phyloP scores from a whole-genome alignment of 2,329 filamentous ascomycete genomes.

The Hypoxylon sp. region DNA sequence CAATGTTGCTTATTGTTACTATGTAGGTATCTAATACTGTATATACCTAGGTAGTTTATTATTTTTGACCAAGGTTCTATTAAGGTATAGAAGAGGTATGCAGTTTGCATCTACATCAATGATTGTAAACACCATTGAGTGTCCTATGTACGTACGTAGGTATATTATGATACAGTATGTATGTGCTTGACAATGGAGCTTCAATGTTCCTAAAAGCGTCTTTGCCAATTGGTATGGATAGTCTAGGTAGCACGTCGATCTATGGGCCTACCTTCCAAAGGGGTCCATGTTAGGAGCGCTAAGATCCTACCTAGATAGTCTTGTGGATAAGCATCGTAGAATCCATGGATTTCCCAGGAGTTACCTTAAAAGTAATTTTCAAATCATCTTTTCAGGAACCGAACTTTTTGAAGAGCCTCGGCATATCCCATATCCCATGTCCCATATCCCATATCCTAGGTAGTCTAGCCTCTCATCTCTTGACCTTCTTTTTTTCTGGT shows the following conservation, averaged over 20 bases:
- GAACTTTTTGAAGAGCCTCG: slow-evolving; percentile 13
- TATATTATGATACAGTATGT: neutral
- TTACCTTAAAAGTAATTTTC: slow-evolving; percentile 16
- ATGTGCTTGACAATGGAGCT: slow-evolving; percentile 10
- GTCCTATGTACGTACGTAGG: neutral
- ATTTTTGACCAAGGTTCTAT: neutral
- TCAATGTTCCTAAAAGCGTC: slow-evolving; percentile 19
- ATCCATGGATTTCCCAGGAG: slow-evolving; percentile 15
- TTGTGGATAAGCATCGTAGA: slow-evolving; percentile 19
- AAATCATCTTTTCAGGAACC: slow-evolving; percentile 13
- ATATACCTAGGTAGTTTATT: neutral
- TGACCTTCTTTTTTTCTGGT: slow-evolving; percentile 76
- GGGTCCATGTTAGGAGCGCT: slow-evolving; percentile 18
- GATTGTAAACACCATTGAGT: no score
- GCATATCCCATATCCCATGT: slow-evolving; percentile 4
- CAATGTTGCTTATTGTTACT: neutral
- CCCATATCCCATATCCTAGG: slow-evolving; percentile 3
- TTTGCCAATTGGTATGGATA: slow-evolving; percentile 23
- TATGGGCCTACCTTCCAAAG: slow-evolving; percentile 35
- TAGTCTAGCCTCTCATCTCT: slow-evolving; percentile 60
- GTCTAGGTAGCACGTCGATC: slow-evolving; percentile 21
- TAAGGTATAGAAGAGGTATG: no score
- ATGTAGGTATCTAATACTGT: neutral
- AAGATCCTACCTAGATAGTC: slow-evolving; percentile 26
- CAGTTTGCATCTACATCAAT: neutral